Base-by-base conservation (phyloP, 192 early-diverging fungal species). In the Linnemannia elongata region DNA sequence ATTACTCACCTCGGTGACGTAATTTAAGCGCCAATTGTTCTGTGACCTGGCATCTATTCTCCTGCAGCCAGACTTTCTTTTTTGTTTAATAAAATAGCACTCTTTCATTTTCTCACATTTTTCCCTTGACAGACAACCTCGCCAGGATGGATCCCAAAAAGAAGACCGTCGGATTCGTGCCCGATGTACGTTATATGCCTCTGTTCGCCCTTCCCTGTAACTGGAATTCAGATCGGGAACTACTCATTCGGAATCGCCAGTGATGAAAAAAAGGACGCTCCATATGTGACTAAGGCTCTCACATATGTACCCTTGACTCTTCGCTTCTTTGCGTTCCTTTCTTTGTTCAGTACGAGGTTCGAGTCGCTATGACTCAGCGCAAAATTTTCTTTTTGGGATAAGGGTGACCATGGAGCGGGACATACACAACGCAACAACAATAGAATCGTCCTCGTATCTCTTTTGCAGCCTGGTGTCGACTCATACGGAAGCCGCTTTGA, bases 111-210 rank as follows among this genome's bases (percentile, higher is more conserved):
- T 72, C 17, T n/a, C 41, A 39, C 39, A 15, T 27, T 72, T 41
- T 75, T 45, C 45, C 13, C 27, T 30, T 24, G 27, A 24, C 49
- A 15, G 20, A 22, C 44, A 75, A 47, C 18, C 27, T 33, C 52
- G 27, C 38, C 33, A 70, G 15, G 9, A 87, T 87, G 85, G 85
- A 87, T 78, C 85, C 85, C 63, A 87, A 81, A 68, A 87, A 87
- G 79, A 87, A 87, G 85, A 87, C 85, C 30, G 85, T 87, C 41
- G 85, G 85, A 74, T 87, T 87, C 73, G 85, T 66, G 69, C 85
- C 80, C 33, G 85, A 81, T 30, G 85, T 87, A 87, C 33, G 85
- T 87, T 30, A 66, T n/a, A 12, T 24, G 3, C 30, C 30, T 12
- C 27, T 27, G 60, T 13, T 66, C 60, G 35, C 60, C 54, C 18